These are phyloP conservation scores for Elaeis oleifera DNA, from an alignment of 202 grass and related monocot genomes.

Conservation along the genomic window DNA sequence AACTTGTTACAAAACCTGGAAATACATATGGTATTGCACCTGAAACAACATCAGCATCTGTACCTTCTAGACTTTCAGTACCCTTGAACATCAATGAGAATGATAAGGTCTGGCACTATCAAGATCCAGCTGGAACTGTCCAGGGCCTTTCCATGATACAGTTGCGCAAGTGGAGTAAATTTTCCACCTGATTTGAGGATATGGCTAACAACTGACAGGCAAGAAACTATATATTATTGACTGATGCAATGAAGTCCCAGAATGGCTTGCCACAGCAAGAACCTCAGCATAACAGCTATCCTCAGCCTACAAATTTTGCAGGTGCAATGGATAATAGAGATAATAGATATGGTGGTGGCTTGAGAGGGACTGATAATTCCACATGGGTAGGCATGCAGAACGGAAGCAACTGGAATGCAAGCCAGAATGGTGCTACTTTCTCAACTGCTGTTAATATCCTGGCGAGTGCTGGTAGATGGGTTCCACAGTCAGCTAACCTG, in stretches of 20 bases:
- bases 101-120: constrained; percentile 97
- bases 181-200: constrained; percentile 77
- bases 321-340: constrained; percentile 2
- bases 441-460: constrained; percentile 31
- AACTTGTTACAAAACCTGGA: constrained; percentile 7
- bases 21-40: not conserved
- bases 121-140: constrained; percentile 83
- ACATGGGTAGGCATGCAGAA: constrained; percentile 24
- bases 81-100: constrained; percentile 42
- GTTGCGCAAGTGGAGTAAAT: constrained; percentile 71
- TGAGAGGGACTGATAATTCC: constrained; percentile 13
- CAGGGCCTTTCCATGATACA: constrained; percentile 84
- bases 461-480: constrained; percentile 29
- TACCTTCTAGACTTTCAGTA: constrained; percentile 28
- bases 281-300: constrained; percentile 6
- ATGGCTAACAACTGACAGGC: constrained; percentile 85
- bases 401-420: constrained; percentile 26
- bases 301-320: constrained; percentile 3
- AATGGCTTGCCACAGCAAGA: constrained; percentile 42
- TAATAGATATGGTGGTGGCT: not conserved
- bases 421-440: constrained; percentile 22
- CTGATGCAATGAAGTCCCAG: constrained; percentile 69
- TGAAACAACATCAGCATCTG: constrained; percentile 6
- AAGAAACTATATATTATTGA: constrained; percentile 82
- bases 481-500: constrained; percentile 20